Evolutionary conservation across 1,284 basidiomycete species (phyloP).

Genomic region (Inonotus hispidus): DNA sequence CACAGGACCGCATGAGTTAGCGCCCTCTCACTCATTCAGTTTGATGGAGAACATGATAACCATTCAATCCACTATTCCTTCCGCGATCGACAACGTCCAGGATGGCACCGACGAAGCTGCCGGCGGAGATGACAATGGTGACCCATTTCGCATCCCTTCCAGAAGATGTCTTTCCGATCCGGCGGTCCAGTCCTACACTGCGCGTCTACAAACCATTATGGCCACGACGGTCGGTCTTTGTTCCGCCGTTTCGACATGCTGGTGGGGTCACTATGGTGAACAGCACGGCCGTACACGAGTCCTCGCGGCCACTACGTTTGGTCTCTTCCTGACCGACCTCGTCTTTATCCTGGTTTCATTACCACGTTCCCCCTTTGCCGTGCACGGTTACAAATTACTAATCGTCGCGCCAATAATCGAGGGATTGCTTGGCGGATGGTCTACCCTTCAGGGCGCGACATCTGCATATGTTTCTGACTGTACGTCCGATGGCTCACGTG

Average conservation of each 20-base stretch:
- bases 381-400: constrained; percentile 70
- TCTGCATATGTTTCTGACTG: constrained; percentile 82
- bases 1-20: constrained; percentile 26
- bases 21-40: constrained; percentile 17
- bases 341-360: constrained; percentile 76
- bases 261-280: constrained; percentile 85
- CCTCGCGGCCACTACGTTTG: constrained; percentile 63
- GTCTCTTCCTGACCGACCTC: constrained; percentile 72
- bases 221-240: constrained; percentile 77
- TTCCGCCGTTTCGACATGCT: constrained; percentile 79
- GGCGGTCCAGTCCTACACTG: constrained; percentile 60
- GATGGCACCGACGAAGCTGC: constrained; percentile 32
- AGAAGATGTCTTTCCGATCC: constrained; percentile 54
- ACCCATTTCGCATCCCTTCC: constrained; percentile 47
- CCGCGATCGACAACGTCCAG: constrained; percentile 21
- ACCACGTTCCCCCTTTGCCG: constrained; percentile 55
- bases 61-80: constrained; percentile 4
- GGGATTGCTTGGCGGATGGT: constrained; percentile 83
- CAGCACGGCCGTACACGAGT: constrained; percentile 72
- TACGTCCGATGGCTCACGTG: constrained; percentile 78
- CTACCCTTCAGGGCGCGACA: constrained; percentile 71
- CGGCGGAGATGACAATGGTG: constrained; percentile 28
- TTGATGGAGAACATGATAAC: background rate
- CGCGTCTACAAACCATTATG: constrained; percentile 63
- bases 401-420: constrained; percentile 78